Percentiles rank a stretch among this genome's conserved stretches.
phyloP scores from a whole-genome alignment of 495 filamentous ascomycete genomes.

The Penicillium flavigenum region DNA sequence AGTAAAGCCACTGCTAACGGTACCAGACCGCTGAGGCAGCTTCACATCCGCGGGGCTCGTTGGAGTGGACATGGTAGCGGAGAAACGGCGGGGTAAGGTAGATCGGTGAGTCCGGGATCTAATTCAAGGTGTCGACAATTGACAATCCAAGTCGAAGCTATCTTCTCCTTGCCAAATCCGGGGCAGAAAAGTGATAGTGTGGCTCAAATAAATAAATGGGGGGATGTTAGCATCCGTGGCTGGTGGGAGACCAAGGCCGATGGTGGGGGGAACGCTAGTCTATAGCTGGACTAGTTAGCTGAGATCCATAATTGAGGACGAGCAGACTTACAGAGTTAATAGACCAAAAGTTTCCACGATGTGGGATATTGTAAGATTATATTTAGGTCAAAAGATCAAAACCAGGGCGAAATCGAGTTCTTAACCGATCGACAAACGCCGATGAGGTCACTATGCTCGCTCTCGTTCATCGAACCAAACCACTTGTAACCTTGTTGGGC shows the following conservation, averaged over 20 bases:
- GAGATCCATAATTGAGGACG: neutral
- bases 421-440: conserved; percentile 20
- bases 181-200: neutral
- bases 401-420: conserved; percentile 1
- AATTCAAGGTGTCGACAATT: neutral
- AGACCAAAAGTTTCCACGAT: neutral
- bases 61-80: conserved; percentile 33
- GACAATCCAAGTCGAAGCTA: neutral
- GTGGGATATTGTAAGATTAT: neutral
- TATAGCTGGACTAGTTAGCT: conserved; percentile 17
- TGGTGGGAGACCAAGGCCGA: conserved; percentile 6
- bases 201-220: conserved; percentile 1
- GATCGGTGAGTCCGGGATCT: neutral
- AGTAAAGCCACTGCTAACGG: conserved; percentile 48
- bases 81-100: conserved; percentile 2
- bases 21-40: conserved; percentile 58
- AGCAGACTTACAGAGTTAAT: neutral
- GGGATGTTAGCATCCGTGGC: neutral
- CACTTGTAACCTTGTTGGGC: conserved; percentile 1
- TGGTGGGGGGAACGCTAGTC: conserved; percentile 21
- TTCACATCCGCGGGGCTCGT: conserved; percentile 39
- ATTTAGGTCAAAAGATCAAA: neutral
- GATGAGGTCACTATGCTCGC: conserved; percentile 25
- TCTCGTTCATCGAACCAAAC: conserved; percentile 9
- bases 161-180: neutral